Percentiles rank a stretch among this genome's conserved stretches.
Conservation (phyloP, 106 monocot species). For the Acanthochlamys bracteata region DNA sequence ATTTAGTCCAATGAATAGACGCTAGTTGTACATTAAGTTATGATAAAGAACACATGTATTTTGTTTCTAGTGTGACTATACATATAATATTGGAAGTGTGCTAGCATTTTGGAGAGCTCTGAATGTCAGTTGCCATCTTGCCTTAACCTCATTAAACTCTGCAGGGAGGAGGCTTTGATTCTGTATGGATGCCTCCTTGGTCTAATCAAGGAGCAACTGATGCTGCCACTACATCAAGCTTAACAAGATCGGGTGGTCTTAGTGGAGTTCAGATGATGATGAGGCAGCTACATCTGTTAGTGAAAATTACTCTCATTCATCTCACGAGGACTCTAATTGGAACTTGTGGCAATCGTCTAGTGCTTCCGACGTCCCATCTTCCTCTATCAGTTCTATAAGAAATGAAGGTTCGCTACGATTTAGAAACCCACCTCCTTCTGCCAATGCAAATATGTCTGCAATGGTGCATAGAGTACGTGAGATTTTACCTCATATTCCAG, state of each 20-base stretch:
- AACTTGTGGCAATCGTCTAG: slow-evolving; percentile 44
- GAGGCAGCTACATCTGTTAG: slow-evolving; percentile 81
- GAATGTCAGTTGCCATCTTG: not conserved
- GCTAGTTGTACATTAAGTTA: too few relatives aligned
- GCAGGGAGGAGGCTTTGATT: slow-evolving; percentile 57
- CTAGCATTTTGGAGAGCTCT: too few relatives aligned
- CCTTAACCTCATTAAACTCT: not conserved
- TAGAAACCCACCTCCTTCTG: slow-evolving; percentile 34
- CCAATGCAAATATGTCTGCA: slow-evolving; percentile 29
- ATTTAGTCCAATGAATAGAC: too few relatives aligned
- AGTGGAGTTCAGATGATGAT: slow-evolving; percentile 93
- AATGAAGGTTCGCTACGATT: slow-evolving; percentile 34
- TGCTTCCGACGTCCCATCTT: slow-evolving; percentile 21
- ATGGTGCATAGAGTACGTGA: slow-evolving; percentile 88
- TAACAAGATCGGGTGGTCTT: slow-evolving; percentile 50
- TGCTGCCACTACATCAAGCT: slow-evolving; percentile 47
- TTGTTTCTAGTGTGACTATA: too few relatives aligned
- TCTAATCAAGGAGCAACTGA: slow-evolving; percentile 34
- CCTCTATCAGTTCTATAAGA: slow-evolving; percentile 21
- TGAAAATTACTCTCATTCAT: slow-evolving; percentile 49
- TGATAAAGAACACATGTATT: too few relatives aligned
- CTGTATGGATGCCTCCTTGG: slow-evolving; percentile 47
- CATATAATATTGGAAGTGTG: too few relatives aligned
- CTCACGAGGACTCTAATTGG: slow-evolving; percentile 46
- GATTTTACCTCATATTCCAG: slow-evolving; percentile 88